Evolutionary conservation across 371 early-diverging fungal species (phyloP), one percentile per base, ranked within the genome.

Genomic region (Phascolomyces articulosus): DNA sequence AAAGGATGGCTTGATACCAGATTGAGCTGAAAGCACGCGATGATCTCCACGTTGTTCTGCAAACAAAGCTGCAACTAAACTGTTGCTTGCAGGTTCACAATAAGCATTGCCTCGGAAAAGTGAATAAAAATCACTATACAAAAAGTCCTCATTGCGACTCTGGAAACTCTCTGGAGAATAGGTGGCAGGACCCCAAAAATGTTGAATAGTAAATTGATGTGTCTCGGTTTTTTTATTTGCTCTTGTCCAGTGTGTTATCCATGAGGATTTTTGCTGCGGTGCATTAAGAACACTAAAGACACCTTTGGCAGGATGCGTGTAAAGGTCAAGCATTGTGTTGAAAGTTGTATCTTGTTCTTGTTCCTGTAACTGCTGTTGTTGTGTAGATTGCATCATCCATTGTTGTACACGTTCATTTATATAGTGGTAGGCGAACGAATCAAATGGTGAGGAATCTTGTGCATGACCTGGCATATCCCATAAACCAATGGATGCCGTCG

Each of bases 331-430:
- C 56, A 55, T 20, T 23, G 1, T 24, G 51, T 24, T 20, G 23
- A 20, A 7, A 24, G 6, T 24, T 23, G 23, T 24, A 10, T 55
- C 56, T 27, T 55, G 31, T 31, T 27, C 13, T 27, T 55, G 31
- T 31, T 27, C 13, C 18, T 29, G 56, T 10, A 20, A 20, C n/a
- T 53, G 54, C 15, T 27, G 54, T 28, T 23, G 54, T 0, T n/a
- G 54, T 54, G 86, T 86, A 13, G 6, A 44, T 29, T 76, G 67
- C 21, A 82, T 72, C 24, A 87, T 70, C 63, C 82, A 90, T n/a
- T 89, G 84, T 55, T 88, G 83, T 21, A 95, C 63, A 40, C 89
- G 86, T 77, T 96, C 96, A 69, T 90, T 91, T 55, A 95, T 91
- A 73, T 89, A 90, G 71, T 96, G 93, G 64, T 74, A 65, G 2